Percentiles rank a stretch among this genome's conserved stretches.
Conservation (phyloP, 352 stramenopile genomes). For the Pythium rishiriense region DNA sequence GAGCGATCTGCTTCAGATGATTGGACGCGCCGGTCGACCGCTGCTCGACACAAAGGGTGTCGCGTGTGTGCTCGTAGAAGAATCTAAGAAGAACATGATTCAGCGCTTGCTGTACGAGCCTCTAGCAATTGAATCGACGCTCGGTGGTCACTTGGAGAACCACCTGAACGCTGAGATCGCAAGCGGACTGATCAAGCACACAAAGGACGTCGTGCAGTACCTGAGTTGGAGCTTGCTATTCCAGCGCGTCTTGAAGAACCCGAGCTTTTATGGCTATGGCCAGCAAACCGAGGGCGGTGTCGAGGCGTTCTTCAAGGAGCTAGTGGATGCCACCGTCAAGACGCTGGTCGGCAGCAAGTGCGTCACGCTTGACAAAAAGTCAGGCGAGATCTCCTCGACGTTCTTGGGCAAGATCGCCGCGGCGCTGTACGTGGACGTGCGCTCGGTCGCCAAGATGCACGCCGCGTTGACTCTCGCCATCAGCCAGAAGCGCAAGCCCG, state of each 20-base stretch:
- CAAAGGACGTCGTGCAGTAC: conserved; percentile 93
- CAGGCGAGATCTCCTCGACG: conserved; percentile 68
- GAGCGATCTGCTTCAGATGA: conserved; percentile 99
- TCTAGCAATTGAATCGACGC: conserved; percentile 96
- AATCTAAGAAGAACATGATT: conserved; percentile 99
- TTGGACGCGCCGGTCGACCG: conserved; percentile 95
- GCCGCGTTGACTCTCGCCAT: conserved; percentile 36
- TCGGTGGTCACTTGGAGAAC: conserved; percentile 91
- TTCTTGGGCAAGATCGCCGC: conserved; percentile 92
- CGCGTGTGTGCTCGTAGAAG: conserved; percentile 96
- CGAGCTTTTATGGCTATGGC: conserved; percentile 92
- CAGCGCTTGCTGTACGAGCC: conserved; percentile 98
- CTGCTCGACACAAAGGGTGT: conserved; percentile 95
- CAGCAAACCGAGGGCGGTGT: conserved; percentile 40
- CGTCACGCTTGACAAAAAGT: conserved; percentile 52
- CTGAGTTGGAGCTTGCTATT: conserved; percentile 98
- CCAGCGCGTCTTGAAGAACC: conserved; percentile 94
- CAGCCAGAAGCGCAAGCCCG: conserved; percentile 12
- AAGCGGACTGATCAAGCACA: conserved; percentile 84
- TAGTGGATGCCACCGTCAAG: conserved; percentile 74
- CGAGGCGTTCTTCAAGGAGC: conserved; percentile 76
- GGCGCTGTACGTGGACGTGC: conserved; percentile 96
- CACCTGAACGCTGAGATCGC: conserved; percentile 97
- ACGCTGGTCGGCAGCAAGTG: conserved; percentile 90
- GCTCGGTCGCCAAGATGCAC: conserved; percentile 80